Evolutionary conservation across 164 flowering plant genomes (phyloP), one percentile per base, ranked within the genome.

Genomic region (Kingdonia uniflora): DNA sequence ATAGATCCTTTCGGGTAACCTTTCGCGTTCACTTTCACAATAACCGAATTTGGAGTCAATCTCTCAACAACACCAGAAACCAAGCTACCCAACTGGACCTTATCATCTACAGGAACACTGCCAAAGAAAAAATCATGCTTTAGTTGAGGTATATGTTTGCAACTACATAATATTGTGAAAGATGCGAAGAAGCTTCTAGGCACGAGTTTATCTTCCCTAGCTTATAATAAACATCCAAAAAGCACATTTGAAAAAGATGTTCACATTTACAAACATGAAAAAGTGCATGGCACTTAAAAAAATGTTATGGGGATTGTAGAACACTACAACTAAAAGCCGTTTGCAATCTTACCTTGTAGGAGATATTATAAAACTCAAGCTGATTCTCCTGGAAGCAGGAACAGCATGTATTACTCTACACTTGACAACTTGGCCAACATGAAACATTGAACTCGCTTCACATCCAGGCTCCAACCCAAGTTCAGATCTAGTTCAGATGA

Each of bases 401-500:
- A 68, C 14, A 29, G 81, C 77, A 73, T 74, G 71, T 17, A 77
- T 68, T 43, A 94, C 78, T 66, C 97, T 76, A 68, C 99, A 94
- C 71, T 89, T 94, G 55, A 94, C 89, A 59, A 94, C 99, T 77
- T 94, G 85, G 19, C 92, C 99, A 66, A 80, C 92, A 74, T 89
- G 95, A 75, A 76, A 88, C 59, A 64, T 66, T 12, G 86, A 72
- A 69, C 71, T 67, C 59, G 81, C 67, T 19, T 84, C 95, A 54
- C 67, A 43, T 49, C 92, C 95, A 0, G 76, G 78, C 42, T 80
- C 87, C 55, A 94, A 58, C 40, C 89, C 95, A 61, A 94, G 96
- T 61, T 94, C 92, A 67, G 76, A 76, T 64, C 96, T 92, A 87
- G 29, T 56, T 52, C 4, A 29, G 35, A 29, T 29, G 8, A 4